Conservation (phyloP, 1,284 basidiomycete species). For the Athelia sp. region DNA sequence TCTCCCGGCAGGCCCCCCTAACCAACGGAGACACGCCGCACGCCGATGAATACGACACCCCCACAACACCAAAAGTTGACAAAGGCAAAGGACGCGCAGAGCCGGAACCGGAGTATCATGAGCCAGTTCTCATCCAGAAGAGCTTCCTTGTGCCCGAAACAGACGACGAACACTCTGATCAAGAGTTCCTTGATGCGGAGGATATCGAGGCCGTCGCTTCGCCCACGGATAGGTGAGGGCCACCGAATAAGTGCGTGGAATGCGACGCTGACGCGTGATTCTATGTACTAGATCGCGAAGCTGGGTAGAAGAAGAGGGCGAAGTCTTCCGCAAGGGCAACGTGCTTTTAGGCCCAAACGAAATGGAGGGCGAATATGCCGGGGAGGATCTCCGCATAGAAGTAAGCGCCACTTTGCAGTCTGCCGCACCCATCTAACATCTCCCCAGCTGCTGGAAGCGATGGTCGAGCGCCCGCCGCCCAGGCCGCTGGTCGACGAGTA, state of each 20-base stretch:
- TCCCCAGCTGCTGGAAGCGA: slow-evolving; percentile 47
- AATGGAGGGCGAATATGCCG: slow-evolving; percentile 81
- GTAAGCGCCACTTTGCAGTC: slow-evolving; percentile 40
- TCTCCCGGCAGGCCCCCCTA: slow-evolving; percentile 6
- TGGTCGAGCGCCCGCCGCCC: slow-evolving; percentile 59
- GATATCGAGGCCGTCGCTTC: slow-evolving; percentile 34
- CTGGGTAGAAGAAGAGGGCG: slow-evolving; percentile 86
- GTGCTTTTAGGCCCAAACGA: slow-evolving; percentile 78
- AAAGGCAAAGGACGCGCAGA: slow-evolving; percentile 72
- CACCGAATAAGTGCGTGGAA: slow-evolving; percentile 1
- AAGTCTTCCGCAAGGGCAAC: slow-evolving; percentile 87
- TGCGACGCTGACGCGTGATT: neutral
- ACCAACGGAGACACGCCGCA: slow-evolving; percentile 16
- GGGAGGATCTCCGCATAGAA: slow-evolving; percentile 80
- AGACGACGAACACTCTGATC: slow-evolving; percentile 51
- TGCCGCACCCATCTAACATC: neutral
- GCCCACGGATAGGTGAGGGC: slow-evolving; percentile 55
- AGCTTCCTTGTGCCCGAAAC: slow-evolving; percentile 60
- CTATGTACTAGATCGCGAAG: slow-evolving; percentile 54
- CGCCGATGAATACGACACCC: slow-evolving; percentile 33
- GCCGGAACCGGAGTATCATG: slow-evolving; percentile 59
- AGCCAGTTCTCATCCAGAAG: slow-evolving; percentile 65
- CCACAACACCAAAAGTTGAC: slow-evolving; percentile 59
- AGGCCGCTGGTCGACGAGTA: slow-evolving; percentile 57
- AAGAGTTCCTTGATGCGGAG: slow-evolving; percentile 26